Evolutionary conservation across 345 rosid genomes (phyloP).

Genomic region (Eucalyptus pauciflora): DNA sequence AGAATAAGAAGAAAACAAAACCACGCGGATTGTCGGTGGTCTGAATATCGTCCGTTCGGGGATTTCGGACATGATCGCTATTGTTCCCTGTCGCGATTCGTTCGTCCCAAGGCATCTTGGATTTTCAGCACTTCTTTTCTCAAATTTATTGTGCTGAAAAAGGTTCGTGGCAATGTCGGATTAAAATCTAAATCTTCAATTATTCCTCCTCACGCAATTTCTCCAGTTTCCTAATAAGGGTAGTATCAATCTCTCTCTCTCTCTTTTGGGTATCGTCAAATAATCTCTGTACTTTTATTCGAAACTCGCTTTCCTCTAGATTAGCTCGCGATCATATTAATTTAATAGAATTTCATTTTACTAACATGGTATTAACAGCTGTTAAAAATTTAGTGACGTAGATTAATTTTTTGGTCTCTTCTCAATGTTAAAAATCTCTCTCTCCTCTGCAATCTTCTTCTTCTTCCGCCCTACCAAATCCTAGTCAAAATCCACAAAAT

Average conservation of each 20-base stretch:
- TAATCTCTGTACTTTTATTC: neutral
- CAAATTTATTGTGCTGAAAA: neutral
- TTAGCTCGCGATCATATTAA: neutral
- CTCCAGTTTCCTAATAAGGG: neutral
- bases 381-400: neutral
- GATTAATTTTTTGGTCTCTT: no score
- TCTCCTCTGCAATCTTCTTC: neutral
- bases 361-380: fast-evolving
- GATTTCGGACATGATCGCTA: neutral
- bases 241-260: neutral
- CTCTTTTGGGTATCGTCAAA: neutral
- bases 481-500: neutral
- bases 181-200: neutral
- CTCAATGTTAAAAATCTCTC: neutral
- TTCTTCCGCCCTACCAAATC: neutral
- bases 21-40: neutral
- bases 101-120: neutral
- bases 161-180: neutral
- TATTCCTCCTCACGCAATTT: neutral
- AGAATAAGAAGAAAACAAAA: neutral
- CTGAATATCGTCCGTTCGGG: neutral
- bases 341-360: no score
- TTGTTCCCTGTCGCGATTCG: neutral
- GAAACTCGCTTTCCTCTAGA: neutral
- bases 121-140: neutral